These are phyloP conservation scores for Apostasia shenzhenica DNA, from an alignment of 106 monocot species.

Conservation along the genomic window DNA sequence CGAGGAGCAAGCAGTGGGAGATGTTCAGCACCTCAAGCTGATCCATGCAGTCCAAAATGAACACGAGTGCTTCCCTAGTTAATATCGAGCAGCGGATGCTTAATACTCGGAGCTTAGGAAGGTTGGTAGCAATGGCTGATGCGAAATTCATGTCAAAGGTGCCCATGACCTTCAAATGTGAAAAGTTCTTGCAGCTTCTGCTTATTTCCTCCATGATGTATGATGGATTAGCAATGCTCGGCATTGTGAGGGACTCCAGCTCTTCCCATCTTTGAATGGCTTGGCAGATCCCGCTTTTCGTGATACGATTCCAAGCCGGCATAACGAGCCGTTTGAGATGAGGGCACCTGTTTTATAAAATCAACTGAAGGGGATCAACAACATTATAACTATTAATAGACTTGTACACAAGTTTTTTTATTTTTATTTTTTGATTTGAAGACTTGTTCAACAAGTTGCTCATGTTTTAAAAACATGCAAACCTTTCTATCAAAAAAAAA, in stretches of 20 bases:
- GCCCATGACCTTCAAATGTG: slow-evolving; percentile 77
- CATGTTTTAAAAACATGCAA: no score
- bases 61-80: slow-evolving; percentile 44
- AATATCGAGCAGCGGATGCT: slow-evolving; percentile 78
- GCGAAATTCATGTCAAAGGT: slow-evolving; percentile 67
- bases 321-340: slow-evolving; percentile 63
- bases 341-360: slow-evolving; percentile 41
- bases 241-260: slow-evolving; percentile 89
- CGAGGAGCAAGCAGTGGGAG: slow-evolving; percentile 68
- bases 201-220: slow-evolving; percentile 84
- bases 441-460: no score
- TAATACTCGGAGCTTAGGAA: slow-evolving; percentile 64
- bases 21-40: slow-evolving; percentile 80
- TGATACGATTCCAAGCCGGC: slow-evolving; percentile 94
- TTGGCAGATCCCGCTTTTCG: slow-evolving; percentile 65
- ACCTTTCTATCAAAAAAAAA: no score
- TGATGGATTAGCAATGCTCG: slow-evolving; percentile 58
- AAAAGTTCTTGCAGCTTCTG: slow-evolving; percentile 72
- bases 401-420: no score
- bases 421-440: no score
- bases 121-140: slow-evolving; percentile 29
- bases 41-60: slow-evolving; percentile 45
- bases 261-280: slow-evolving; percentile 63
- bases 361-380: no score
- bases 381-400: no score